Conservation (phyloP, 805 yeast species). For the Yueomyces sinensis region DNA sequence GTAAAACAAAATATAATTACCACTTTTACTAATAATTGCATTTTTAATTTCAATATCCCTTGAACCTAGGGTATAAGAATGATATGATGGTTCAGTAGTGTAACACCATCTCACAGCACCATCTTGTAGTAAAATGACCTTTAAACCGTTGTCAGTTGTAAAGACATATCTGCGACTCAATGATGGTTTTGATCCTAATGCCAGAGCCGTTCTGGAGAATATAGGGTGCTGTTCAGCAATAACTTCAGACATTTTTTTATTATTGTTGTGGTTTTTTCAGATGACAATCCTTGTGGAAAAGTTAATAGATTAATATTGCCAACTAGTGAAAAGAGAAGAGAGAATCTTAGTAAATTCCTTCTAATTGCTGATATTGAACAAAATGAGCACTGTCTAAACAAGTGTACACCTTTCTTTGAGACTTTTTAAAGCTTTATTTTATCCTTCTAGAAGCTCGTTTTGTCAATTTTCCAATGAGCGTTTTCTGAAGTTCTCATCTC, state of each 20-base stretch:
- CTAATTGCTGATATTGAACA: too few species aligned
- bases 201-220: slow-evolving; percentile 1
- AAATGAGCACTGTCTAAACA: too few species aligned
- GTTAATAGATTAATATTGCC: too few species aligned
- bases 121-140: slow-evolving; percentile 10
- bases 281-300: background rate
- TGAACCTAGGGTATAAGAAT: slow-evolving; percentile 6
- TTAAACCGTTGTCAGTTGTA: slow-evolving; percentile 7
- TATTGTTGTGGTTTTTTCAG: background rate
- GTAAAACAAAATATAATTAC: slow-evolving; percentile 12
- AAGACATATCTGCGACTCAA: slow-evolving; percentile 7
- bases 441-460: too few species aligned
- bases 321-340: too few species aligned
- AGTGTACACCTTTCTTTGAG: too few species aligned
- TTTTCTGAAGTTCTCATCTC: too few species aligned
- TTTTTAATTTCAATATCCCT: slow-evolving; percentile 2
- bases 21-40: slow-evolving; percentile 9
- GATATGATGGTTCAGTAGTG: slow-evolving; percentile 2
- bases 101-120: slow-evolving; percentile 11
- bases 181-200: too few species aligned
- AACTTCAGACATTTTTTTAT: background rate
- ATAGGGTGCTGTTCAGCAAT: slow-evolving; percentile 4
- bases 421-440: too few species aligned
- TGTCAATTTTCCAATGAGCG: too few species aligned
- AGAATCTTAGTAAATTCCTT: too few species aligned